Base-by-base conservation (phyloP, 164 flowering plant genomes). In the Kingdonia uniflora region DNA sequence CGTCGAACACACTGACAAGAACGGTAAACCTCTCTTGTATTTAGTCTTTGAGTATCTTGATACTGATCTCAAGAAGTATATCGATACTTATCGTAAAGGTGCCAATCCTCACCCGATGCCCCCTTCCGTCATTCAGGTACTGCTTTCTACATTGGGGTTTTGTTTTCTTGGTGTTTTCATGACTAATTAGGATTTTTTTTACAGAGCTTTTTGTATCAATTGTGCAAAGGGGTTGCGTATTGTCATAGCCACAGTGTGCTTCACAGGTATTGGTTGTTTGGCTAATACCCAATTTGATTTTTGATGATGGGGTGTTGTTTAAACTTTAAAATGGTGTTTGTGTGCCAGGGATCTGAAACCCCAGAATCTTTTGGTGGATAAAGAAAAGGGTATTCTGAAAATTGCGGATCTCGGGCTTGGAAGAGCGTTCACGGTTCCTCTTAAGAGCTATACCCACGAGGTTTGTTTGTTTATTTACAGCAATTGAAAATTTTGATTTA, bases 391-490 rank as follows among this genome's bases (percentile, higher is more conserved):
- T 6, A 69, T 89, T 15, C 64, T 94, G 19, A 94, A 94, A 73
- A 94, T 94, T 56, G 99, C 97, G 7, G 99, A 94, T 81, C 80
- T 94, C 2, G 99, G 99, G 2, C 86, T 94, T 40, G 97, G 91
- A 2, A 76, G 99, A 60, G 82, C 99, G 7, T 94, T 88, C 57
- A 82, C 99, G 5, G 85, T 94, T 3, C 99, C 99, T 54, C 80
- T 94, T 58, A 89, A 89, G 79, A 84, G 87, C 65, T 94, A 94
- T 56, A 94, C 99, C 0, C 99, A 94, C 43, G 99, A 94, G 87
- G 86, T 80, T 10, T n/a, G n/a, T n/a, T n/a, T n/a, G n/a, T n/a
- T n/a, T n/a, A n/a, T n/a, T 16, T 19, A 35, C 20, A 23, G 33
- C 17, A 17, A 23, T 37, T 29, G 4, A 29, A 29, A 8, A 29